Base-by-base conservation (phyloP, 768 basidiomycete species). In the Cubamyces lactineus region DNA sequence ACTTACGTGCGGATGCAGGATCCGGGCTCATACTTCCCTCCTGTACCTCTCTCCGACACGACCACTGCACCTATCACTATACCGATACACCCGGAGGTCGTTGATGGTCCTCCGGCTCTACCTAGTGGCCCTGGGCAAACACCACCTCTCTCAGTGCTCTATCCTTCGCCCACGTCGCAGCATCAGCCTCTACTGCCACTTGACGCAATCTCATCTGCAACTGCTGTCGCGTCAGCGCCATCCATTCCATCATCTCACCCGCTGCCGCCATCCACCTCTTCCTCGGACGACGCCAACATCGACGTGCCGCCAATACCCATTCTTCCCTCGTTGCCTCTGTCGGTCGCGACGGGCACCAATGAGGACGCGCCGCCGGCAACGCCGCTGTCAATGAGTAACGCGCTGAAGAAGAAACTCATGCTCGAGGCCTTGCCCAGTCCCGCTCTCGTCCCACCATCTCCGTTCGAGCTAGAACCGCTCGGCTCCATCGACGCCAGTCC, bases 361-460 rank as follows among this genome's bases (percentile, higher is more conserved):
- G 39, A 47, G 17, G 23, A 52, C 21, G 56, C 39, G 19, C 34
- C 47, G 7, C 56, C 62, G 13, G 19, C 60, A 5, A 56, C 61
- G 28, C 49, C 57, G 57, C n/a, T 56, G 21, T 59, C 54, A 24
- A 28, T 64, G 45, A 53, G 45, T 17, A 60, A 47, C 7, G 39
- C 54, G 47, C 47, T 60, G 11, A 51, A 38, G 41, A 57, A 53
- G 65, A 68, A 66, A 66, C 42, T 64, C 11, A 60, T 40, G 63
- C 69, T 73, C 26, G 56, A 67, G 57, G 72, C 71, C 23, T 56
- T 73, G 9, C 71, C 72, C 8, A 68, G 69, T 46, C 71, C 72
- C 0, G 57, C 66, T 21, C 65, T 73, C 15, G 47, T 53, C 6
- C 72, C 72, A 34, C 71, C 72, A 1, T 68, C 67, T 42, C 72